These are phyloP conservation scores for Arctium minus DNA, from an alignment of 129 eudicot genomes.

Conservation along the genomic window DNA sequence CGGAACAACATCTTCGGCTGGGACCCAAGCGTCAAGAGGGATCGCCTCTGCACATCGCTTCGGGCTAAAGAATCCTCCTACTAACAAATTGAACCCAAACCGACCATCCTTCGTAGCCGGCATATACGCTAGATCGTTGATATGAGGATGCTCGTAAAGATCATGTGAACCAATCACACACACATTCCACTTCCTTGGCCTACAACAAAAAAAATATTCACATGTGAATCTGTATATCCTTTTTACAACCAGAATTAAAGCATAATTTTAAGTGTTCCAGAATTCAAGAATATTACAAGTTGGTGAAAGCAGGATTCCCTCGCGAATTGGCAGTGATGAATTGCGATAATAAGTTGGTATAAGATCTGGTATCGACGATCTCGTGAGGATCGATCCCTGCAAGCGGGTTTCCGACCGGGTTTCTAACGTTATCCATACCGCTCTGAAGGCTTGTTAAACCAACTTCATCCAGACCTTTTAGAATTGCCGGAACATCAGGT, in stretches of 20 bases:
- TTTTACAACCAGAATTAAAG: not conserved
- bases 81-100: conserved; percentile 87
- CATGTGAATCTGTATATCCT: not conserved
- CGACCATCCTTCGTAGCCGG: conserved; percentile 86
- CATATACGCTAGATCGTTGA: conserved; percentile 94
- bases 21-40: conserved; percentile 97
- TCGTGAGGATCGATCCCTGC: conserved; percentile 95
- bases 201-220: conserved; percentile 18
- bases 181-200: conserved; percentile 99
- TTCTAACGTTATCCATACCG: conserved; percentile 98
- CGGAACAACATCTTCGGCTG: conserved; percentile 71
- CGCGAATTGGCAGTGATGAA: conserved; percentile 80
- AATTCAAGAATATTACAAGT: conserved; percentile 58
- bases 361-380: conserved; percentile 86
- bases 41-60: conserved; percentile 90
- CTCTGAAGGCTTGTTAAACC: conserved; percentile 94
- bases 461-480: conserved; percentile 80
- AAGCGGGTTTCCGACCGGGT: conserved; percentile 92
- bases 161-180: conserved; percentile 96
- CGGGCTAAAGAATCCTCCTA: conserved; percentile 94
- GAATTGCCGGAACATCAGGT: conserved; percentile 83
- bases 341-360: conserved; percentile 69
- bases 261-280: not conserved
- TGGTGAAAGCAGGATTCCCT: conserved; percentile 83
- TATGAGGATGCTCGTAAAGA: conserved; percentile 97